Percentiles rank a stretch among this genome's conserved stretches.
phyloP scores from a whole-genome alignment of 129 eudicot genomes.

The Gnaphalium uliginosum region DNA sequence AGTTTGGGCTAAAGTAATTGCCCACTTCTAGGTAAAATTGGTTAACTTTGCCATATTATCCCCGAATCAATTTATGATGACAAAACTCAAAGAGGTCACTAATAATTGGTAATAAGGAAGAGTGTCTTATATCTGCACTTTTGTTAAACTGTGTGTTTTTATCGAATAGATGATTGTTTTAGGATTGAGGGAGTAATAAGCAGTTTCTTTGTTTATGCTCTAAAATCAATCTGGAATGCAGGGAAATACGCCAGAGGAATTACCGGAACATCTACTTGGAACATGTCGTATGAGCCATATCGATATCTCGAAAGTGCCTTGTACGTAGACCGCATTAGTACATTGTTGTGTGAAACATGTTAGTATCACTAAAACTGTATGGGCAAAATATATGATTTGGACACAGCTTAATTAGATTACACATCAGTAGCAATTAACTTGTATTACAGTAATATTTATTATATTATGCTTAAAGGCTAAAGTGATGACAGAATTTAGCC shows the following conservation, averaged over 20 bases:
- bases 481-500: conserved; percentile 15
- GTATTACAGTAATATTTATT: too few species aligned
- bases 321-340: conserved; percentile 21
- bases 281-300: conserved; percentile 49
- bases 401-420: conserved; percentile 13
- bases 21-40: too few species aligned
- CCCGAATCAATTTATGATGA: too few species aligned
- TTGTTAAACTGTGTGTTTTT: too few species aligned
- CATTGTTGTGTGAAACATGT: background rate
- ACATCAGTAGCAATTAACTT: too few species aligned
- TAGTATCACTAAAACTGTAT: background rate
- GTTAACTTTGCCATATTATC: too few species aligned
- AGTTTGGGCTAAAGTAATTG: too few species aligned
- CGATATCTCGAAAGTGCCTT: conserved; percentile 38
- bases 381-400: background rate
- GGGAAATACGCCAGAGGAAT: conserved; percentile 41
- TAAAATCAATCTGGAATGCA: conserved; percentile 4
- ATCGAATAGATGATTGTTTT: too few species aligned
- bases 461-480: conserved; percentile 24
- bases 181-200: too few species aligned
- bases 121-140: too few species aligned
- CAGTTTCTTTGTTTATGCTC: background rate
- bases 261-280: conserved; percentile 41
- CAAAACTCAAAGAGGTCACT: too few species aligned
- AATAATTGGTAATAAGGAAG: too few species aligned